phyloP scores from a whole-genome alignment of 2,329 filamentous ascomycete genomes.

The Aspergillus quadrilineatus region DNA sequence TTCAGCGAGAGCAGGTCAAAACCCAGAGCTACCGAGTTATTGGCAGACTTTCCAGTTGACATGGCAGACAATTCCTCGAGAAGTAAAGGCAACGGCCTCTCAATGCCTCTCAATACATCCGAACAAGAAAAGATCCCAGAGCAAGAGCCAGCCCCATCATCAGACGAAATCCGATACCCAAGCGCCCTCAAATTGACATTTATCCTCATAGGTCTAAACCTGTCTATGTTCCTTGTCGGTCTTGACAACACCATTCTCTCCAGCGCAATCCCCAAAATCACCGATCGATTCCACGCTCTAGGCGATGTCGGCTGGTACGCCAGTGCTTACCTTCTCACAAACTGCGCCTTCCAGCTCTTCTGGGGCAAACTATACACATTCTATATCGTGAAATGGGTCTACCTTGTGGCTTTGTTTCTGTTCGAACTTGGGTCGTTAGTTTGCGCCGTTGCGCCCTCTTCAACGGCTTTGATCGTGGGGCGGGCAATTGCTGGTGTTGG shows the following conservation, averaged over 20 bases:
- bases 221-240: constrained; percentile 1
- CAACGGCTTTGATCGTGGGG: not conserved
- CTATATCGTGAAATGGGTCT: constrained; percentile 2
- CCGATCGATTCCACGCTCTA: constrained; percentile 31
- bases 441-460: not conserved
- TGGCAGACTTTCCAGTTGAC: too few species aligned
- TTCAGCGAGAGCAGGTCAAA: too few species aligned
- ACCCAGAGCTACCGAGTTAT: too few species aligned
- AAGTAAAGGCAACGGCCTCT: too few species aligned
- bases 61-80: too few species aligned
- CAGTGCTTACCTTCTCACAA: constrained; percentile 10
- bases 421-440: not conserved
- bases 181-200: not conserved
- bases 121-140: too few species aligned
- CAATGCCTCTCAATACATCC: too few species aligned
- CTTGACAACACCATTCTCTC: constrained; percentile 33
- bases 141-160: too few species aligned
- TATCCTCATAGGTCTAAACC: not conserved
- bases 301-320: constrained; percentile 15
- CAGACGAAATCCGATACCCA: not conserved
- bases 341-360: constrained; percentile 7
- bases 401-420: not conserved
- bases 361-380: constrained; percentile 7
- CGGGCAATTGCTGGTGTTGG: not conserved
- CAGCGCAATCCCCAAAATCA: constrained; percentile 37